Conservation (phyloP, 495 filamentous ascomycete species). For the Aspergillus mulundensis region DNA sequence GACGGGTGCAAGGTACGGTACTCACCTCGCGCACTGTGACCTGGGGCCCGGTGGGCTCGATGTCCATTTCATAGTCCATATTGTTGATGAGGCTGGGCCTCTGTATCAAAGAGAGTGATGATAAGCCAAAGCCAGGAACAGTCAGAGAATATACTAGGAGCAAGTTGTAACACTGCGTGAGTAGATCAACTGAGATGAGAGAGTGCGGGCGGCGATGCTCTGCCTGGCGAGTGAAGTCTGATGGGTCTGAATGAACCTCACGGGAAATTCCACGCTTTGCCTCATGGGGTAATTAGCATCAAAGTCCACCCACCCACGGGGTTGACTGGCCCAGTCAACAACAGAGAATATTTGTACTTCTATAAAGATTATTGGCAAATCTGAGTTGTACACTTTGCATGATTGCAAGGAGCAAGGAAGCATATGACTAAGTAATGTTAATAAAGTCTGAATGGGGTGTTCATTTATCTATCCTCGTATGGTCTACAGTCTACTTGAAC, state of each 20-base stretch:
- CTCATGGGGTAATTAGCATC: constrained; percentile 27
- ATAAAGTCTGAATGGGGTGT: background rate
- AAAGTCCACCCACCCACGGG: too few relatives aligned
- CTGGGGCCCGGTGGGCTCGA: constrained; percentile 61
- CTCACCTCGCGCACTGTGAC: constrained; percentile 68
- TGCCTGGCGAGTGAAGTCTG: background rate
- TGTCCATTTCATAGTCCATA: constrained; percentile 71
- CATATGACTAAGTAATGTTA: too few relatives aligned
- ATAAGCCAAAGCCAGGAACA: background rate
- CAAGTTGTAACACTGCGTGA: background rate
- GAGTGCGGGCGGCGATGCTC: constrained; percentile 5
- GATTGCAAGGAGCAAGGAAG: background rate
- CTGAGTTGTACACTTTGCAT: background rate
- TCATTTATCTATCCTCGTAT: background rate
- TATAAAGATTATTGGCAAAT: too few relatives aligned
- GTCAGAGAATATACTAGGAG: background rate
- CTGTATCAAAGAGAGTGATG: background rate
- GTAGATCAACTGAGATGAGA: background rate
- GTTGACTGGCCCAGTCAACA: too few relatives aligned
- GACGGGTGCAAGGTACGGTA: background rate
- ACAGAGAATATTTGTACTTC: too few relatives aligned
- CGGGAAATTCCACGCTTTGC: constrained; percentile 28
- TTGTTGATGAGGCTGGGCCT: constrained; percentile 17
- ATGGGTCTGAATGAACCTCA: constrained; percentile 1
- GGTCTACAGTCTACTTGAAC: background rate